A percentile compares a stretch with the other conserved stretches of the same genome.
Conservation (phyloP, 352 stramenopile genomes). For the Pythium phragmiticola region DNA sequence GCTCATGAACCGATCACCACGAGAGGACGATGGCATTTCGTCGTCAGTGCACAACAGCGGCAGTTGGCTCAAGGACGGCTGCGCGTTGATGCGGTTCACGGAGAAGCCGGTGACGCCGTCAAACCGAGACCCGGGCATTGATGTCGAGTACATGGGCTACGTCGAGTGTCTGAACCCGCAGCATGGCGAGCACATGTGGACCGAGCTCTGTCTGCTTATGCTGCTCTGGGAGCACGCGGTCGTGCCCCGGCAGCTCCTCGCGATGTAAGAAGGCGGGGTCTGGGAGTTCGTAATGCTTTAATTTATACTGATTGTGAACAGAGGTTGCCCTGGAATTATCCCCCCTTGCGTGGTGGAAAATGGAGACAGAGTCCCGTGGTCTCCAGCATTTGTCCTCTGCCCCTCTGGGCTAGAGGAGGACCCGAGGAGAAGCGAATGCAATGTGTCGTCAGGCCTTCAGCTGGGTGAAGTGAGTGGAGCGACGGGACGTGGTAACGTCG, state of each 20-base stretch:
- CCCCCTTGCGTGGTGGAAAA: too few relatives aligned
- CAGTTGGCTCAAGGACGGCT: slow-evolving; percentile 27
- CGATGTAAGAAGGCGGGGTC: background rate
- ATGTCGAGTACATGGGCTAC: slow-evolving; percentile 33
- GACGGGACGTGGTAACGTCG: too few relatives aligned
- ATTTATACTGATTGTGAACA: background rate
- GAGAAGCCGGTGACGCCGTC: slow-evolving; percentile 13
- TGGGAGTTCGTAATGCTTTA: background rate
- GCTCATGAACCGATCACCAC: slow-evolving; percentile 21
- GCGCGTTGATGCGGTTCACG: slow-evolving; percentile 22
- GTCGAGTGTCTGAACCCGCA: slow-evolving; percentile 9
- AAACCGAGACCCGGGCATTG: slow-evolving; percentile 15
- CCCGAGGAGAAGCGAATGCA: too few relatives aligned
- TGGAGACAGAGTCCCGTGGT: too few relatives aligned
- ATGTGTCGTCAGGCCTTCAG: too few relatives aligned
- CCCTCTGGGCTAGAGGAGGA: too few relatives aligned
- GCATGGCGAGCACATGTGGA: slow-evolving; percentile 30
- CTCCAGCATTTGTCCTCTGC: too few relatives aligned
- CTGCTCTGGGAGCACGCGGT: slow-evolving; percentile 25
- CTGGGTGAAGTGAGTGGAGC: too few relatives aligned
- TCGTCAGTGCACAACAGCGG: background rate
- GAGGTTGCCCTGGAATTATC: background rate
- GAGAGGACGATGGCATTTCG: slow-evolving; percentile 13
- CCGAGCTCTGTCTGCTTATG: slow-evolving; percentile 27
- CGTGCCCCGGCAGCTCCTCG: slow-evolving; percentile 16